These are phyloP conservation scores for Phaeotremella skinneri DNA, from an alignment of 768 basidiomycete species.

Conservation along the genomic window DNA sequence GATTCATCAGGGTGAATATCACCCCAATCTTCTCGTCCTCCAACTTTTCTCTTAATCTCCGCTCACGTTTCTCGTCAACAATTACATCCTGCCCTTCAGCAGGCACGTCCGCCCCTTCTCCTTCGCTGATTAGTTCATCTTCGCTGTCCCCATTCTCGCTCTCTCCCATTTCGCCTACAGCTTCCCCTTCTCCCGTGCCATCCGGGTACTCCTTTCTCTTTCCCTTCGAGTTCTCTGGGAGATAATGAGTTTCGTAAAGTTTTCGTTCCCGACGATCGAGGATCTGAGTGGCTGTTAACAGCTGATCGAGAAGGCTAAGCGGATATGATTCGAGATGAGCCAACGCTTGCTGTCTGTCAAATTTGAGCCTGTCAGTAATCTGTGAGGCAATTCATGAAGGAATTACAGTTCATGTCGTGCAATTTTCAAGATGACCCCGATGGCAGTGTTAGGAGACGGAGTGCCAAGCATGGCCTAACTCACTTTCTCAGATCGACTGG, in stretches of 20 bases:
- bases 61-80: background rate
- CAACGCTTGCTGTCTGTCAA: slow-evolving; percentile 19
- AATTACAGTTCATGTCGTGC: too few species aligned
- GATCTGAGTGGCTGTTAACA: background rate
- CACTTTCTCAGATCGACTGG: background rate
- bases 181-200: too few species aligned
- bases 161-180: too few species aligned
- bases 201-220: background rate
- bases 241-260: background rate
- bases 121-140: background rate
- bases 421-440: too few species aligned
- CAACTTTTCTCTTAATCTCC: slow-evolving; percentile 1
- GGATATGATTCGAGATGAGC: slow-evolving; percentile 18
- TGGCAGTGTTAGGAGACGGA: too few species aligned
- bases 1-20: slow-evolving; percentile 22
- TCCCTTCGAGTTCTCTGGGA: background rate
- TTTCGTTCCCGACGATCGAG: background rate
- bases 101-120: background rate
- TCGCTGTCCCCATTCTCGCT: background rate
- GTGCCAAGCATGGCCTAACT: too few species aligned
- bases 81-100: slow-evolving; percentile 3
- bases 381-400: background rate
- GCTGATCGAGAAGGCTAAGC: slow-evolving; percentile 17
- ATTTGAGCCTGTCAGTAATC: background rate
- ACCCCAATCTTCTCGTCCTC: slow-evolving; percentile 13